Conservation (phyloP, 2,329 filamentous ascomycete species). For the Paraphaeosphaeria minitans region DNA sequence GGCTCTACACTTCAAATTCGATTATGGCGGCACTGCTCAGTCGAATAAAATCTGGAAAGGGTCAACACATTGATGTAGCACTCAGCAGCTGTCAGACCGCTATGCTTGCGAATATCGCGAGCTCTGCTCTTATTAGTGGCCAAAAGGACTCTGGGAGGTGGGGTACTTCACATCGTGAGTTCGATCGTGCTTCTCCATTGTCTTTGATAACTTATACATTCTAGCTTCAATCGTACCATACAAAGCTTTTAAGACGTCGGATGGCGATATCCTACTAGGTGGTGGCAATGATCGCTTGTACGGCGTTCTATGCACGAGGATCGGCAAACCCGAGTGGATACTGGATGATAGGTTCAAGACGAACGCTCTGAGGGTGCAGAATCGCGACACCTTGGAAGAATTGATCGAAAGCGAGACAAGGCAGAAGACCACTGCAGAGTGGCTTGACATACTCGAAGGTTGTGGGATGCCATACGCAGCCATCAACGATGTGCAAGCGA, state of each 20-base stretch:
- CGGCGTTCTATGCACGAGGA: constrained; percentile 62
- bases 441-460: constrained; percentile 86
- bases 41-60: constrained; percentile 73
- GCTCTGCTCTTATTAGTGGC: constrained; percentile 86
- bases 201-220: constrained; percentile 17
- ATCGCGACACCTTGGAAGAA: constrained; percentile 77
- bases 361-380: constrained; percentile 64
- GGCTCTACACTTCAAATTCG: constrained; percentile 91
- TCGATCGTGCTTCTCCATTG: too few species aligned
- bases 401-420: constrained; percentile 77
- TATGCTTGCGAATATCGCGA: constrained; percentile 93
- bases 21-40: constrained; percentile 92
- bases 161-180: constrained; percentile 90
- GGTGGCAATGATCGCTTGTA: constrained; percentile 68
- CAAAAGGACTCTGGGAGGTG: constrained; percentile 86
- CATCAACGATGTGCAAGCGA: constrained; percentile 88
- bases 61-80: constrained; percentile 90
- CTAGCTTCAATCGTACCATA: constrained; percentile 96
- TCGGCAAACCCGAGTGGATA: constrained; percentile 65
- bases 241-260: constrained; percentile 72
- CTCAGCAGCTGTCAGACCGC: constrained; percentile 95
- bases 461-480: constrained; percentile 92
- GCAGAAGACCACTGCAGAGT: constrained; percentile 82
- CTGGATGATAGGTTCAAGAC: constrained; percentile 62
- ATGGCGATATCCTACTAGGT: constrained; percentile 67